These are phyloP conservation scores for Aspergillus neoniger DNA, from an alignment of 2,329 filamentous ascomycete genomes.

Conservation along the genomic window DNA sequence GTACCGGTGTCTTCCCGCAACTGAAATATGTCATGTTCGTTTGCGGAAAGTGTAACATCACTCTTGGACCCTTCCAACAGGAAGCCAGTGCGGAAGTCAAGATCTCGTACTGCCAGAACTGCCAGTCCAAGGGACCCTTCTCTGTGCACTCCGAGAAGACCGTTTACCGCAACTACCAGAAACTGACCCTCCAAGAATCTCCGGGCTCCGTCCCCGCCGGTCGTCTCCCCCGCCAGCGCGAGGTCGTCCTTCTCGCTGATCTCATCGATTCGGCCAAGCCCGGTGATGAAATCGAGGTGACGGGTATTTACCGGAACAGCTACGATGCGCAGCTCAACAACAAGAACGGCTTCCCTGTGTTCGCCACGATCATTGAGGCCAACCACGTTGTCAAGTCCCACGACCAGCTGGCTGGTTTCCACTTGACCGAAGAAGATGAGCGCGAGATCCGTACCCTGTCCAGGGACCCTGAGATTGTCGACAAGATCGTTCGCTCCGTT, in stretches of 20 bases:
- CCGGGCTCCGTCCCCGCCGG: conserved; percentile 95
- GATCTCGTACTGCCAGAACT: conserved; percentile 94
- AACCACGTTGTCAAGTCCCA: conserved; percentile 97
- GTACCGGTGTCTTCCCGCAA: conserved; percentile 94
- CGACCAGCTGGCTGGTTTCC: conserved; percentile 95
- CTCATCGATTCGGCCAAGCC: conserved; percentile 96
- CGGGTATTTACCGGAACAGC: conserved; percentile 96
- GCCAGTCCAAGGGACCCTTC: conserved; percentile 92
- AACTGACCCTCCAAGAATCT: conserved; percentile 93
- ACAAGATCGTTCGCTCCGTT: conserved; percentile 90
- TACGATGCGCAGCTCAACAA: conserved; percentile 98
- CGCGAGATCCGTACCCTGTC: conserved; percentile 84
- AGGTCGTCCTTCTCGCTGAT: conserved; percentile 95
- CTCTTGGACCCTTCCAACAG: conserved; percentile 93
- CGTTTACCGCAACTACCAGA: conserved; percentile 98
- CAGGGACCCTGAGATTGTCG: conserved; percentile 85
- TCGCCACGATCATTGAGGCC: conserved; percentile 94
- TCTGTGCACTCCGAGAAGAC: conserved; percentile 96
- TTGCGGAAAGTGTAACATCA: conserved; percentile 88
- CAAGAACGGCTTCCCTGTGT: conserved; percentile 97
- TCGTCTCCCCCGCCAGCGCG: conserved; percentile 86
- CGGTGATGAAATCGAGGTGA: conserved; percentile 96
- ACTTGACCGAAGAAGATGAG: conserved; percentile 92
- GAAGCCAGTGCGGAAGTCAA: conserved; percentile 96
- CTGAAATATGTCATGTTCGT: conserved; percentile 99